Evolutionary conservation across 1,284 basidiomycete genomes (phyloP), one percentile per base, ranked within the genome.

Genomic region (Heterobasidion occidentale): DNA sequence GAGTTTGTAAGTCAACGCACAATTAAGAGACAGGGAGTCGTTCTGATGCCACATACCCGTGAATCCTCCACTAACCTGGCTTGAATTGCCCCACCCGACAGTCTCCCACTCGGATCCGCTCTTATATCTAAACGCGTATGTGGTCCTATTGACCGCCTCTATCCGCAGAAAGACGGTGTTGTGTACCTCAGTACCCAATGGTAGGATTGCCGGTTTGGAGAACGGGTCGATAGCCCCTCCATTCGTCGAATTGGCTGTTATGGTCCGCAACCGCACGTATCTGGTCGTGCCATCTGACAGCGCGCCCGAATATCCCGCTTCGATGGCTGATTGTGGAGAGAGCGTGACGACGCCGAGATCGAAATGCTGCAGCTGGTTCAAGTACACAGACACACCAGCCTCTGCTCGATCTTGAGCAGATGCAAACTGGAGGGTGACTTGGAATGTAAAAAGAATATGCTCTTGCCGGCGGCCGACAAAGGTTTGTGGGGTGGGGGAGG

Each of bases 311-410:
- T 54, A 58, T 2, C 56, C 56, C 15, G 46, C 52, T 9, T 19
- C 9, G 20, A 12, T 15, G 3, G 56, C 56, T 15, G 53, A 58
- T 9, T 44, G 14, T 8, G 52, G 46, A 9, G 61, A 49, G 6
- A 67, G 59, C 36, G 59, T 53, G 33, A 68, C 66, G 27, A 69
- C 56, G 15, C 67, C 66, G 46, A 69, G 55, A 57, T 69, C 67
- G 50, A 66, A 58, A 53, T 69, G 68, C 57, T 68, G 66, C 46
- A 53, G 35, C 45, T 68, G 67, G 15, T 63, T 66, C 17, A 69
- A 58, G 61, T 69, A 70, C 9, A 68, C 61, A 17, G 64, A 66
- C 17, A 68, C 59, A 7, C 68, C 68, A 33, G 64, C 67, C 51
- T 70, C 67, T 15, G 64, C 66, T 42, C 62, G 62, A 6, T 60